Evolutionary conservation across 768 basidiomycete species (phyloP).

Genomic region (Lanmaoa pseudosensibilis): DNA sequence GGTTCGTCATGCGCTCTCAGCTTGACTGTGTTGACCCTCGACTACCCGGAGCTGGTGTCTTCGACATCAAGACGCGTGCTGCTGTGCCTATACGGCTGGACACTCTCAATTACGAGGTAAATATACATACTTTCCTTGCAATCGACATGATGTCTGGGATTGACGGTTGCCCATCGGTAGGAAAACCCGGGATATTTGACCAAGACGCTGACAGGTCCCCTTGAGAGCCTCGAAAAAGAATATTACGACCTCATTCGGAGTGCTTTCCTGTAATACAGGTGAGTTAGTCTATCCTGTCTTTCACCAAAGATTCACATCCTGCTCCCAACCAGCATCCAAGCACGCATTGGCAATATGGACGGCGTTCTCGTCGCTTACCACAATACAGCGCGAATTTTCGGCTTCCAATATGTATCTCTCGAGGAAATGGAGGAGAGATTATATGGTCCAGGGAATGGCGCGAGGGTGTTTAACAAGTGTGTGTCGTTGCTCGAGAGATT

Average conservation of each 20-base stretch:
- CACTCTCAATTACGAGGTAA: constrained; percentile 74
- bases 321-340: constrained; percentile 72
- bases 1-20: constrained; percentile 91
- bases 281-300: background rate
- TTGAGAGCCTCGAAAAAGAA: constrained; percentile 88
- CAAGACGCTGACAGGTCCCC: constrained; percentile 54
- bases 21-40: constrained; percentile 82
- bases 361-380: constrained; percentile 88
- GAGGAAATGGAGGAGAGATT: constrained; percentile 84
- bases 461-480: constrained; percentile 74
- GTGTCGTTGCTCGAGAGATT: constrained; percentile 69
- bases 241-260: constrained; percentile 93
- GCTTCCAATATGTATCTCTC: constrained; percentile 90
- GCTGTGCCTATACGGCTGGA: constrained; percentile 83
- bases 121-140: background rate
- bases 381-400: constrained; percentile 83
- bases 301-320: background rate
- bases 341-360: constrained; percentile 95
- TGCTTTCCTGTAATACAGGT: constrained; percentile 94
- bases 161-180: constrained; percentile 34
- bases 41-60: constrained; percentile 87
- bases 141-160: background rate
- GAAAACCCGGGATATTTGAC: constrained; percentile 83
- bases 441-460: constrained; percentile 60
- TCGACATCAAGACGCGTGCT: constrained; percentile 96